These are phyloP conservation scores for Lithohypha guttulata DNA, from an alignment of 2,329 filamentous ascomycete species.

Conservation along the genomic window DNA sequence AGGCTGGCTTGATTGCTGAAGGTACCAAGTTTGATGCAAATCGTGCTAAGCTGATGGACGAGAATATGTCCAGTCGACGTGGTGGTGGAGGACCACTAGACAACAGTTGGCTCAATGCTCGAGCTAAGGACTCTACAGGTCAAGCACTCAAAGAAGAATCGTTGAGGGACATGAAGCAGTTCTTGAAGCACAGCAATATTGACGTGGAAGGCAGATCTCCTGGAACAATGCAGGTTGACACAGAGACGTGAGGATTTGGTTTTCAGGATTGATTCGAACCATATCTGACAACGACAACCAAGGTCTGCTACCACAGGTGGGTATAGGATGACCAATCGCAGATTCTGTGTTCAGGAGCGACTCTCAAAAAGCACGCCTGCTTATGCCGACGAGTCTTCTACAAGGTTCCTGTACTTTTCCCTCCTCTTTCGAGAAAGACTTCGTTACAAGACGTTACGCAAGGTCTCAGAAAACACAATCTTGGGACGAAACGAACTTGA, in stretches of 20 bases:
- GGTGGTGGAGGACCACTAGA: slow-evolving; percentile 50
- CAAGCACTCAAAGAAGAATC: slow-evolving; percentile 75
- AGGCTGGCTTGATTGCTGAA: slow-evolving; percentile 58
- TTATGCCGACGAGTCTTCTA: too few relatives aligned
- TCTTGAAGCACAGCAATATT: slow-evolving; percentile 34
- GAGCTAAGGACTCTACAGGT: slow-evolving; percentile 63
- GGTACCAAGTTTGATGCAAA: slow-evolving; percentile 22
- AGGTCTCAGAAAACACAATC: too few relatives aligned
- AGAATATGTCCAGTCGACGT: slow-evolving; percentile 12
- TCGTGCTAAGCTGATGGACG: slow-evolving; percentile 6
- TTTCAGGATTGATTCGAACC: too few relatives aligned
- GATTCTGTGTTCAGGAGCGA: too few relatives aligned
- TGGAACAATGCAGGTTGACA: slow-evolving; percentile 1
- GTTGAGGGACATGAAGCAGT: slow-evolving; percentile 51
- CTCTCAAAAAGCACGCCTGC: too few relatives aligned
- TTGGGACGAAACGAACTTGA: too few relatives aligned
- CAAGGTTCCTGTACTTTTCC: too few relatives aligned
- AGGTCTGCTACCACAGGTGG: too few relatives aligned
- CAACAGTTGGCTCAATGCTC: slow-evolving; percentile 80
- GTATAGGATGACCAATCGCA: too few relatives aligned
- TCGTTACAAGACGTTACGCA: too few relatives aligned
- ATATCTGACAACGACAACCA: too few relatives aligned
- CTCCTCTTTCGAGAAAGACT: too few relatives aligned
- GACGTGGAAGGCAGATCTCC: not conserved
- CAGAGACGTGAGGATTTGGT: not conserved